Base-by-base conservation (phyloP, 1,284 basidiomycete species). In the Phlebopus sp. region DNA sequence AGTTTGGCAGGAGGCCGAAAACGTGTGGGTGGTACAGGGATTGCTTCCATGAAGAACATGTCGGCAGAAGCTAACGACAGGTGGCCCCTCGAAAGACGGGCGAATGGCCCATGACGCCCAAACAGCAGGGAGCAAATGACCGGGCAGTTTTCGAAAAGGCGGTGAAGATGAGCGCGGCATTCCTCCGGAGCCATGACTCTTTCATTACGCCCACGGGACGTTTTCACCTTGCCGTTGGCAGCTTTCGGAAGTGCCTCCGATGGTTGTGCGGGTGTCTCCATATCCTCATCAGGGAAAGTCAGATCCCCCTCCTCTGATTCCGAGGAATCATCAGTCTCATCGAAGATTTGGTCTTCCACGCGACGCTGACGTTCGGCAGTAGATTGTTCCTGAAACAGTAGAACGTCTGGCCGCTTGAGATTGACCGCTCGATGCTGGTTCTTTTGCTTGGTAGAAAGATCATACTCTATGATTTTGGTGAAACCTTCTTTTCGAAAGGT, bases 21-120 rank as follows among this genome's bases (percentile, higher is more conserved):
- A 37, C 96, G 89, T 7, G 93, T 97, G 18, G 97, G 97, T 18
- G 95, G 82, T 30, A 99, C 90, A 25, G 92, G 84, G 27, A 99
- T 67, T 46, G 91, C 93, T 32, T 96, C 91, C 75, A 99, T 77
- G 76, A 99, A 99, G 71, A 99, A 99, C 79, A 97, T 93, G 65
- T 97, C 95, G 39, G 93, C 89, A 37, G 86, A 90, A 21, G 90
- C 88, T 35, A 77, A 63, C 14, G 81, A 82, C 9, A 86, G 66
- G 37, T 76, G 78, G 29, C 78, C 70, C 15, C 69, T 60, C 13
- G 77, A 76, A 38, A 86, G 63, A 23, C 74, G 74, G 7, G 88
- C 80, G 60, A 92, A 90, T 2, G 87, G 84, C 17, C 95, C 95
- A 64, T 98, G 96, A 42, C 92, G 85, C 31, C 95, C 94, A 68